Evolutionary conservation across 495 filamentous ascomycete species (phyloP), one percentile per base, ranked within the genome.

Genomic region (Aspergillus haitiensis): DNA sequence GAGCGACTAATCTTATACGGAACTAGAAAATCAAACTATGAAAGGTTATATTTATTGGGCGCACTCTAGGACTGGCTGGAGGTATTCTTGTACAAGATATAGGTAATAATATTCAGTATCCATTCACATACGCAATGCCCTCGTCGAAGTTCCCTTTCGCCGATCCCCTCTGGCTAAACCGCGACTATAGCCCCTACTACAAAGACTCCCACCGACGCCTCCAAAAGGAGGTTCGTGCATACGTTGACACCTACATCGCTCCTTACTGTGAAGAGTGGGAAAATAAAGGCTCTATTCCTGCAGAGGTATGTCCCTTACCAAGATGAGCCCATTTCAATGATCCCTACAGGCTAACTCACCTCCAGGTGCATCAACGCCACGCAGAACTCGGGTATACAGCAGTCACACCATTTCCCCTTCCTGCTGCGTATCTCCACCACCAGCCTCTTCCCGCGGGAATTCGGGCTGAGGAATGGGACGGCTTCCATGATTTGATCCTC

Each of bases 101-200:
- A 27, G 21, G 21, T 27, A 3, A 27, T 27, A 27, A 27, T 27
- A 27, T 27, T 27, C 21, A 27, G 21, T 27, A 27, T 27, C 3
- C 21, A 27, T 27, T 27, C 21, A 27, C 21, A 27, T 27, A 1
- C 21, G 21, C 21, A 36, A 55, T 55, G 39, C 10, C 45, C 2
- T 13, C 32, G 21, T 40, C 57, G 33, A 35, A 53, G 13, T 55
- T 45, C 21, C 89, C 88, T 12, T 91, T 90, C 63, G 86, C 83
- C 42, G 89, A 91, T 67, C 85, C 87, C 11, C 74, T 87, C 51
- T 93, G 89, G 89, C 77, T 90, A 46, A 81, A 80, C 10, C 86
- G 85, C 1, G 73, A 78, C 62, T 88, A 86, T 76, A 85, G 78
- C 50, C 88, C 88, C 13, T 93, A 90, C 72, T 93, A 84, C 78